Evolutionary conservation across 805 yeast species (phyloP).

Genomic region (Starmerella riodocensis): DNA sequence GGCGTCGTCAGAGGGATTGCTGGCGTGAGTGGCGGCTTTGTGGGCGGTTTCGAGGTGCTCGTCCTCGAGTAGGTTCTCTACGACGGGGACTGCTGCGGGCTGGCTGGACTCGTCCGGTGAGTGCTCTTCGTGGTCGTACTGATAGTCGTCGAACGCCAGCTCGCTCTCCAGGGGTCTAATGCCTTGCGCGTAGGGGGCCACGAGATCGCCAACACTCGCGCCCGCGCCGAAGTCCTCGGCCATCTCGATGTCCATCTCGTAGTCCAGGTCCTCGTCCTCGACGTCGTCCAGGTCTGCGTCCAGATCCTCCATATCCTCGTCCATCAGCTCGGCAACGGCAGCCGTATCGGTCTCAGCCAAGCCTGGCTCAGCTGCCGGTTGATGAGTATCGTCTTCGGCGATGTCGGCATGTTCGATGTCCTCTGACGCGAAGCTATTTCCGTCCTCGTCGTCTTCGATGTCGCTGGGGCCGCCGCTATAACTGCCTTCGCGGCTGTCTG

Average conservation of each 20-base stretch:
- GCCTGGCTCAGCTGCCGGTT: not conserved
- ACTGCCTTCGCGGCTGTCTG: too few species aligned
- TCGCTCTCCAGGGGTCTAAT: not conserved
- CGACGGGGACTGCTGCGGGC: too few species aligned
- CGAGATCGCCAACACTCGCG: not conserved
- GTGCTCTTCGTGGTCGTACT: too few species aligned
- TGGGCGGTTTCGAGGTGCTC: too few species aligned
- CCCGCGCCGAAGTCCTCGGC: conserved; percentile 1
- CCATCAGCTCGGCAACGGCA: conserved; percentile 4
- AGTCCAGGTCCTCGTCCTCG: conserved; percentile 3
- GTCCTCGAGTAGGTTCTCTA: too few species aligned
- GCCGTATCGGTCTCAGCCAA: conserved; percentile 3
- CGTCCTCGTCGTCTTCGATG: too few species aligned
- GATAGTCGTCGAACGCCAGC: too few species aligned
- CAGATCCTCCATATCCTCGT: conserved; percentile 1
- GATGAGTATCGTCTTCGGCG: not conserved
- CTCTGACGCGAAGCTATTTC: too few species aligned
- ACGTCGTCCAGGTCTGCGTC: conserved; percentile 3
- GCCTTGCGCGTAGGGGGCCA: not conserved
- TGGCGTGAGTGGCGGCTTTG: too few species aligned
- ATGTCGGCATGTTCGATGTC: not conserved
- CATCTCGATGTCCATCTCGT: not conserved
- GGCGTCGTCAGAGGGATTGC: too few species aligned
- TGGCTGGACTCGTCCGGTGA: too few species aligned
- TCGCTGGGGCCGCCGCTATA: too few species aligned